A percentile compares a stretch with the other conserved stretches of the same genome.
phyloP scores from a whole-genome alignment of 371 early-diverging fungal genomes.

The Lichtheimia corymbifera region DNA sequence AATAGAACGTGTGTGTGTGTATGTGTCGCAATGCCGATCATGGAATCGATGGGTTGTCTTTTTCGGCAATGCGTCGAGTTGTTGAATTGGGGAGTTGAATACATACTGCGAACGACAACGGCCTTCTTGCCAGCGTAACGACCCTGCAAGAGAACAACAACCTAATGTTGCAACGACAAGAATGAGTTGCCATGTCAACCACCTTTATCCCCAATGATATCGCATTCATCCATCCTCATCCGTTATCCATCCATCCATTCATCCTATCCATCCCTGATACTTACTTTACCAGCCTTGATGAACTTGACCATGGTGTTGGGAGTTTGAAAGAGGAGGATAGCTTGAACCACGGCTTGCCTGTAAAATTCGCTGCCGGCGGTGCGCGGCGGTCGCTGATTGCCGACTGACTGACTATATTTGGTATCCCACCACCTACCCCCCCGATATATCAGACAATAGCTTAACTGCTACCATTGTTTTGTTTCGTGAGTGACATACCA shows the following conservation, averaged over 20 bases:
- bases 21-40: neutral
- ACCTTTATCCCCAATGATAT: neutral
- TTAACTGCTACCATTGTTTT: too few species aligned
- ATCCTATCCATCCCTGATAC: constrained; percentile 31
- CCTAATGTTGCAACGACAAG: constrained; percentile 53
- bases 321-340: constrained; percentile 26
- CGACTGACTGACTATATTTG: too few species aligned
- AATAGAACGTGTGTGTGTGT: too few species aligned
- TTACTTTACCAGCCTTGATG: constrained; percentile 74
- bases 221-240: constrained; percentile 1
- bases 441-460: too few species aligned
- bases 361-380: too few species aligned
- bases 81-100: constrained; percentile 4
- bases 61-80: neutral
- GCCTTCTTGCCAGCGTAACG: constrained; percentile 99
- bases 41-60: neutral
- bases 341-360: too few species aligned
- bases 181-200: neutral
- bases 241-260: constrained; percentile 36
- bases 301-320: constrained; percentile 71
- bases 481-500: too few species aligned
- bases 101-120: constrained; percentile 93
- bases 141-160: constrained; percentile 96
- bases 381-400: too few species aligned
- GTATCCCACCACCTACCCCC: too few species aligned